Base-by-base conservation (phyloP, 371 early-diverging fungal genomes). In the Mucor piriformis region DNA sequence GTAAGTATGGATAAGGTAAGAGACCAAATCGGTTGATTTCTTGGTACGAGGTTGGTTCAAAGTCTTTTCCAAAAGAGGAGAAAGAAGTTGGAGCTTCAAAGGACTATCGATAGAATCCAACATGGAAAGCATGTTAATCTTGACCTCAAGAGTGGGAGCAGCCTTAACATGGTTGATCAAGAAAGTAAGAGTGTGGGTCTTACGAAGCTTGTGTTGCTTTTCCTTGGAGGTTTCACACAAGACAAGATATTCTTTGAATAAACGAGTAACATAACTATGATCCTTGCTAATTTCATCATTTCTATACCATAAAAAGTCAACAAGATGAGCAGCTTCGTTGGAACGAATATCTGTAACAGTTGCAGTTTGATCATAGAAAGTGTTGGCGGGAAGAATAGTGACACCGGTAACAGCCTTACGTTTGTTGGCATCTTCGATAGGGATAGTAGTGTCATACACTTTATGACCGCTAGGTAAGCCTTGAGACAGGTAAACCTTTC, bases 161-260 rank as follows among this genome's bases (percentile, higher is more conserved):
- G 84, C 85, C 20, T 81, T 70, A 16, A 86, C 73, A 65, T 91
- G 89, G n/a, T 90, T 80, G 25, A 92, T 69, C 38, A 94, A 62
- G 73, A 88, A 90, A 3, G 85, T 78, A 49, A 88, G 59, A 15
- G 88, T 66, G 12, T 66, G 65, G 2, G 49, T 57, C 42, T 60
- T 64, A 20, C 70, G 67, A 12, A 63, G 33, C 44, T 66, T 74
- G 64, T 61, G 56, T 35, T 67, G 61, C 58, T 74, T 74, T 42
- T 64, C 61, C 21, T 61, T 62, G 15, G 71, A 67, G 0, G 54
- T 52, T 15, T 64, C 67, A 43, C 65, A 67, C 6, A 61, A 43
- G 1, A 34, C 32, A n/a, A 76, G 53, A 42, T 71, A 76, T 15
- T 71, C 70, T 10, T 60, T 65, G 34, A 80, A 52, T 6, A 72